Percentiles rank a stretch among this genome's conserved stretches.
Evolutionary conservation across 108 stramenopile genomes (phyloP).

Genomic region (Nitzschia palea): DNA sequence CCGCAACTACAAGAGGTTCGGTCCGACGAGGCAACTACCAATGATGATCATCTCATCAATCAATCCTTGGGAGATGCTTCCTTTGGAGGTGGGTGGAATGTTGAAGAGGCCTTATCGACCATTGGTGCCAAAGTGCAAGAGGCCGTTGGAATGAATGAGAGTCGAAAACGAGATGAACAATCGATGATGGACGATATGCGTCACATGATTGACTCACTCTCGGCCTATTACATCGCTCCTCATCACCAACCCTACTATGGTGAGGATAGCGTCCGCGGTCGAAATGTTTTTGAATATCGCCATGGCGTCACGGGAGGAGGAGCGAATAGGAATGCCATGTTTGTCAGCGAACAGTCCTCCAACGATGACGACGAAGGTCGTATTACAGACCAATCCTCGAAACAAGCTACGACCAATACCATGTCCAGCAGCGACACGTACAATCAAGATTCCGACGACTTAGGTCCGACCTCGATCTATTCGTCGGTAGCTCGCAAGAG

Average conservation of each 20-base stretch:
- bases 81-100: constrained; percentile 3
- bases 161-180: not conserved
- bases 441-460: not conserved
- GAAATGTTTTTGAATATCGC: not conserved
- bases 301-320: not conserved
- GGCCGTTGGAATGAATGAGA: constrained; percentile 4
- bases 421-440: too few relatives aligned
- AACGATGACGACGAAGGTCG: too few relatives aligned
- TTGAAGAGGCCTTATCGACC: not conserved
- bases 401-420: not conserved
- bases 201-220: constrained; percentile 3
- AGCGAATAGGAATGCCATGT: not conserved
- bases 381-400: not conserved
- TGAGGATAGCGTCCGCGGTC: not conserved
- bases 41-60: not conserved
- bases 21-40: constrained; percentile 8
- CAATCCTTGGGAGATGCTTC: not conserved
- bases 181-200: constrained; percentile 16
- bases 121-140: constrained; percentile 1
- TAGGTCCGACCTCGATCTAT: constrained; percentile 9
- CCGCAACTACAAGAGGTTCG: not conserved
- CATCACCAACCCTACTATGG: constrained; percentile 20
- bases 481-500: not conserved
- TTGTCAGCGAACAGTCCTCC: not conserved
- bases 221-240: constrained; percentile 8